Evolutionary conservation across 805 yeast species (phyloP), one percentile per base, ranked within the genome.

Genomic region (Yarrowia sp.): DNA sequence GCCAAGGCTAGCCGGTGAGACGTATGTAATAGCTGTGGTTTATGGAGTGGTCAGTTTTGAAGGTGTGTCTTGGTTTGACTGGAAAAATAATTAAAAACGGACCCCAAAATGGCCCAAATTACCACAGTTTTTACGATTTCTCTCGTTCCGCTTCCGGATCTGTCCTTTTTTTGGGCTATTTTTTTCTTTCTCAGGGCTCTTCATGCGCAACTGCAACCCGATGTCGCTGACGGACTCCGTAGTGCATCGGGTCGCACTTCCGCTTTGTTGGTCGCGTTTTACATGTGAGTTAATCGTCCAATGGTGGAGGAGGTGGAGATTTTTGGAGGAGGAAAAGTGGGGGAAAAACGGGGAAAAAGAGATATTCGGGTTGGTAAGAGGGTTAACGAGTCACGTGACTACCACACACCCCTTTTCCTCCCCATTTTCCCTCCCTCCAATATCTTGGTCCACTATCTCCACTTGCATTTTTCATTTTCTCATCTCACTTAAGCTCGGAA

Each of bases 241-340:
- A 14, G 28, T 35, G 41, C 41, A 35, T 16, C 21, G 33, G 41
- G 56, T 46, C 52, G 36, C 56, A 32, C 56, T 49, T 32, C 28
- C 41, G 52, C 52, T 46, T 46, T 46, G 35, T 30, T 38, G 24
- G 41, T 35, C 41, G 61, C 61, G 46, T 54, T 38, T 17, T 17
- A 36, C 61, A 54, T 54, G 61, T 54, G 46, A 36, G 61, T 26
- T 54, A 36, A 36, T 36, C 46, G 61, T 54, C 44, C 44, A 36
- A 36, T 54, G 61, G 35, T 6, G 12, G 61, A 8, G 8, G 28
- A 2, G 12, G n/a, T 6, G 2, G 43, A 3, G 28, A n/a, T 6
- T 5, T 19, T 9, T 21, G 17, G 26, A 7, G 46, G 28, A 3
- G 43, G 24, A 14, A 5, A 41, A 14, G 17, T 6, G 46, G 26